Evolutionary conservation across 495 filamentous ascomycete genomes (phyloP).

Genomic region (Penicillium pancosmium): DNA sequence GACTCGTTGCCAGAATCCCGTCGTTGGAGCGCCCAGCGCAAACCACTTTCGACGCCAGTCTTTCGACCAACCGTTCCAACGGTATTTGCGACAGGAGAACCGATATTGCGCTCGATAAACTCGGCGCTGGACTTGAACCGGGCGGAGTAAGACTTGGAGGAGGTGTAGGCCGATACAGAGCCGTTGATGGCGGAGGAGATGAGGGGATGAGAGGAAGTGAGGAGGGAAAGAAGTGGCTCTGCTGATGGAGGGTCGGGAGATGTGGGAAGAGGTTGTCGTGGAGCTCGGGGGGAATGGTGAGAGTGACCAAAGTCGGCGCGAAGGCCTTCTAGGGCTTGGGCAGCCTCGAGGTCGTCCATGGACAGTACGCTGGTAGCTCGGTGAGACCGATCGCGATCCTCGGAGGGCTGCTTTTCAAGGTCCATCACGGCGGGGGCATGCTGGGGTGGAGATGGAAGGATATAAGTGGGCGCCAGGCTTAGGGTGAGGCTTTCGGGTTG

Average conservation of each 20-base stretch:
- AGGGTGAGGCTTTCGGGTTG: too few species aligned
- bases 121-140: conserved; percentile 81
- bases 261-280: conserved; percentile 29
- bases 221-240: conserved; percentile 77
- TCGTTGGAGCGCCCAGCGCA: conserved; percentile 73
- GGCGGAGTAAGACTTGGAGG: conserved; percentile 84
- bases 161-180: conserved; percentile 78
- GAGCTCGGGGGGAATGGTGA: conserved; percentile 24
- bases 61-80: conserved; percentile 78
- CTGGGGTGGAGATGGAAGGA: conserved; percentile 21
- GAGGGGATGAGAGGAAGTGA: conserved; percentile 78
- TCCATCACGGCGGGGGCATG: conserved; percentile 47
- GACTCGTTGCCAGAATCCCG: conserved; percentile 41
- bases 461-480: conserved; percentile 9
- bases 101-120: conserved; percentile 81
- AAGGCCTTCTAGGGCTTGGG: conserved; percentile 83
- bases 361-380: conserved; percentile 57
- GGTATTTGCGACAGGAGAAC: conserved; percentile 76
- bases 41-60: conserved; percentile 79
- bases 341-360: conserved; percentile 86
- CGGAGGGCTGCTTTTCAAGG: conserved; percentile 35
- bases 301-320: conserved; percentile 56
- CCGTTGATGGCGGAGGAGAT: conserved; percentile 79
- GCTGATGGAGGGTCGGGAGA: conserved; percentile 40
- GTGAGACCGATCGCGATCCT: conserved; percentile 49